Evolutionary conservation across 2,329 filamentous ascomycete genomes (phyloP).

Genomic region (Penicillium sp.): DNA sequence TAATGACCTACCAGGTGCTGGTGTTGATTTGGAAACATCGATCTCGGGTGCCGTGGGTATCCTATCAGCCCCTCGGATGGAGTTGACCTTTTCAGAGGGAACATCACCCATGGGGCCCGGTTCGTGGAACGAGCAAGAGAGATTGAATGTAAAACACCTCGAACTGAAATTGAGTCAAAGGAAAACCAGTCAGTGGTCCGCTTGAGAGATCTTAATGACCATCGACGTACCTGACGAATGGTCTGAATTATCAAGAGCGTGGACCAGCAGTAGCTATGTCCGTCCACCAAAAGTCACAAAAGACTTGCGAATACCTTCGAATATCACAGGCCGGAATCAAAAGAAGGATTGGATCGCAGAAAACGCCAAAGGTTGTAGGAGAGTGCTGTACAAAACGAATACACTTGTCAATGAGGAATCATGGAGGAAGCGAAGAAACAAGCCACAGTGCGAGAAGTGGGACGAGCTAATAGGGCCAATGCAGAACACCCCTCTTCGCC

Average conservation of each 20-base stretch:
- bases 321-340: no score
- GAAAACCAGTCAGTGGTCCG: neutral
- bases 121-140: neutral
- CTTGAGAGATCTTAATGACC: neutral
- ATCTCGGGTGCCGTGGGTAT: conserved; percentile 13
- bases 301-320: no score
- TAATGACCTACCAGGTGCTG: conserved; percentile 19
- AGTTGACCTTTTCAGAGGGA: conserved; percentile 25
- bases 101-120: conserved; percentile 35
- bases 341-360: no score
- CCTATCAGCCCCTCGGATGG: conserved; percentile 20
- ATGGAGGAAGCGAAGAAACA: neutral
- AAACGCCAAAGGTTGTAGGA: no score
- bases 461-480: neutral
- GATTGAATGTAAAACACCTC: neutral
- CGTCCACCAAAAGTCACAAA: neutral
- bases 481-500: neutral
- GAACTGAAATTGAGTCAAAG: neutral
- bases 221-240: conserved; percentile 7
- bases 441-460: conserved; percentile 1
- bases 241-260: conserved; percentile 1
- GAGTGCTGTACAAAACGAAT: neutral
- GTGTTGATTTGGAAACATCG: conserved; percentile 7
- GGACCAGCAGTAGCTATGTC: neutral
- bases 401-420: conserved; percentile 2